phyloP scores from a whole-genome alignment of 345 rosid genomes.

The Erucastrum elatum region DNA sequence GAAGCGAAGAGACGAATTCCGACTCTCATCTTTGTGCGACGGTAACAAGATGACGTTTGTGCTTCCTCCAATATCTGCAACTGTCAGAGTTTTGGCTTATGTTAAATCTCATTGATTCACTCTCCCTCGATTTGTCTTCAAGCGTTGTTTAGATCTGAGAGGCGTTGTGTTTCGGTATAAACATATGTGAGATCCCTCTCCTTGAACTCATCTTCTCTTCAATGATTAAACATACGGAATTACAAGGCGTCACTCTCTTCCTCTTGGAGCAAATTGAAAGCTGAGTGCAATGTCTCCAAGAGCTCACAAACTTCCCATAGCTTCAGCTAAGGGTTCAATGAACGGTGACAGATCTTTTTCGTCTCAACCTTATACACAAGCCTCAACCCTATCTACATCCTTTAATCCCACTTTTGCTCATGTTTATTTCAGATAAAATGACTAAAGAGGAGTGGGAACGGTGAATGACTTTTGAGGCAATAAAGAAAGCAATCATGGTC shows the following conservation, averaged over 20 bases:
- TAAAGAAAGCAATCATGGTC: conserved; percentile 24
- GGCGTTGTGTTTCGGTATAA: too few species aligned
- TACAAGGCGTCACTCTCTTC: conserved; percentile 67
- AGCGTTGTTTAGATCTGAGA: too few species aligned
- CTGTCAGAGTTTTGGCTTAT: too few species aligned
- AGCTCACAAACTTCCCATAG: conserved; percentile 52
- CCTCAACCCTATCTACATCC: neutral
- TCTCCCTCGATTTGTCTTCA: too few species aligned
- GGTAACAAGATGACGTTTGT: too few species aligned
- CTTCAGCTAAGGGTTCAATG: conserved; percentile 56
- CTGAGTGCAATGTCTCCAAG: conserved; percentile 60
- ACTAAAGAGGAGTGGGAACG: conserved; percentile 74
- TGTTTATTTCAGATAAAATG: conserved; percentile 54
- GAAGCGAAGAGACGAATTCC: too few species aligned
- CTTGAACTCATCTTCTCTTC: neutral
- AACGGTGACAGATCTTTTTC: conserved; percentile 59
- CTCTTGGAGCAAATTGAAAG: conserved; percentile 55
- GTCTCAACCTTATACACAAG: conserved; percentile 31
- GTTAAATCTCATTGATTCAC: too few species aligned
- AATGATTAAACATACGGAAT: conserved; percentile 31
- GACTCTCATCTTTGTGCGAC: too few species aligned
- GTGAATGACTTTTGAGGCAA: conserved; percentile 37
- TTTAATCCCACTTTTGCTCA: neutral
- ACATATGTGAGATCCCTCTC: too few species aligned
- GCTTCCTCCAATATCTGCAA: too few species aligned